phyloP scores from a whole-genome alignment of 2,329 filamentous ascomycete species.

The Aspergillus sclerotialis region DNA sequence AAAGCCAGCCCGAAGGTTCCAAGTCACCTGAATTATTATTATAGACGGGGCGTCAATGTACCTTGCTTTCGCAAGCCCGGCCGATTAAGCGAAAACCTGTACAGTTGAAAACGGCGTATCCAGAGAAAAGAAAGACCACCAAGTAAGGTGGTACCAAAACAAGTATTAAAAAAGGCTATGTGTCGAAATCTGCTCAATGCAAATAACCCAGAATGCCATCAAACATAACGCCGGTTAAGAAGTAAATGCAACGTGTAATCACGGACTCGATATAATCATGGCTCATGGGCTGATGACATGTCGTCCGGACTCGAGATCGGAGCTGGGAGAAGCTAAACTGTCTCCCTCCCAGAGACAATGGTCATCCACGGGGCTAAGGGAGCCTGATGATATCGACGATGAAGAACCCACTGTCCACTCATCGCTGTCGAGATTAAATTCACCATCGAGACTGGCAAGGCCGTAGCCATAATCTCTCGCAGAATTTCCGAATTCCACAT shows the following conservation, averaged over 20 bases:
- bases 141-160: constrained; percentile 14
- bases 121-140: constrained; percentile 12
- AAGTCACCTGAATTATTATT: constrained; percentile 34
- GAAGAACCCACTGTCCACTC: constrained; percentile 87
- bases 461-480: constrained; percentile 46
- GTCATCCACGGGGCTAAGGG: constrained; percentile 56
- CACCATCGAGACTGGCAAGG: constrained; percentile 51
- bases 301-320: constrained; percentile 35
- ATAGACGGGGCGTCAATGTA: constrained; percentile 24
- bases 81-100: constrained; percentile 25
- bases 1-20: constrained; percentile 6
- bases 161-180: constrained; percentile 31
- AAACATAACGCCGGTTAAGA: constrained; percentile 29
- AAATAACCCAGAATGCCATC: constrained; percentile 31
- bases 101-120: constrained; percentile 22
- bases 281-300: constrained; percentile 17
- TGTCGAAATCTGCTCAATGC: constrained; percentile 34
- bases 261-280: constrained; percentile 7
- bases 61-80: constrained; percentile 7
- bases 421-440: constrained; percentile 62
- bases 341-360: constrained; percentile 42
- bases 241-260: constrained; percentile 20
- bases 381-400: constrained; percentile 63
- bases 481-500: constrained; percentile 73
- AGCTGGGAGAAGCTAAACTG: constrained; percentile 26